Conservation (phyloP, 805 yeast genomes). For the Pichia nakasei region DNA sequence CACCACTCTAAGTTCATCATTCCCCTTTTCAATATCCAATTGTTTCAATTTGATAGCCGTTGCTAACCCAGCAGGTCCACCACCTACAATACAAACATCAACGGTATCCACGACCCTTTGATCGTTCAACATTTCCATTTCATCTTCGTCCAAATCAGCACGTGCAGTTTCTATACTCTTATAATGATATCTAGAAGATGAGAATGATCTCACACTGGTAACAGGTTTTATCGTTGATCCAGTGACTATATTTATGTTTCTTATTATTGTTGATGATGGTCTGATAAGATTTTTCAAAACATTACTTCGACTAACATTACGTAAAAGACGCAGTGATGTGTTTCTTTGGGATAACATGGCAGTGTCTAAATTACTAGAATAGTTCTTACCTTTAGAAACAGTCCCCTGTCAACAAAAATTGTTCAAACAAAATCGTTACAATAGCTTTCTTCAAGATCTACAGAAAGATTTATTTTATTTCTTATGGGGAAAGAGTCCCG, state of each 20-base stretch:
- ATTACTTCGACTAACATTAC: too few species aligned
- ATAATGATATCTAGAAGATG: background rate
- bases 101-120: conserved; percentile 79
- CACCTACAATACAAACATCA: conserved; percentile 94
- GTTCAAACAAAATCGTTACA: too few species aligned
- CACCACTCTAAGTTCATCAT: conserved; percentile 65
- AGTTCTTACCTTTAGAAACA: too few species aligned
- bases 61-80: conserved; percentile 95
- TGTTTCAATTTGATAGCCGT: conserved; percentile 89
- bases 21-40: conserved; percentile 53
- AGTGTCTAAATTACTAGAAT: too few species aligned
- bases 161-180: conserved; percentile 20
- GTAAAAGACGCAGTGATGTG: too few species aligned
- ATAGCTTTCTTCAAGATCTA: too few species aligned
- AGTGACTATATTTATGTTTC: background rate
- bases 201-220: background rate
- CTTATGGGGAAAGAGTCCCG: too few species aligned
- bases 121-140: conserved; percentile 39
- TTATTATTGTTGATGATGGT: background rate
- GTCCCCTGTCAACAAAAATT: too few species aligned
- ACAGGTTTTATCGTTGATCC: too few species aligned
- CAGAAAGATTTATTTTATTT: too few species aligned
- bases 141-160: conserved; percentile 31
- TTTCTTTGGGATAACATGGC: too few species aligned
- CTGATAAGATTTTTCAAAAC: background rate